Evolutionary conservation across 345 rosid species (phyloP), one percentile per base, ranked within the genome.

Genomic region (Trapa bicornis): DNA sequence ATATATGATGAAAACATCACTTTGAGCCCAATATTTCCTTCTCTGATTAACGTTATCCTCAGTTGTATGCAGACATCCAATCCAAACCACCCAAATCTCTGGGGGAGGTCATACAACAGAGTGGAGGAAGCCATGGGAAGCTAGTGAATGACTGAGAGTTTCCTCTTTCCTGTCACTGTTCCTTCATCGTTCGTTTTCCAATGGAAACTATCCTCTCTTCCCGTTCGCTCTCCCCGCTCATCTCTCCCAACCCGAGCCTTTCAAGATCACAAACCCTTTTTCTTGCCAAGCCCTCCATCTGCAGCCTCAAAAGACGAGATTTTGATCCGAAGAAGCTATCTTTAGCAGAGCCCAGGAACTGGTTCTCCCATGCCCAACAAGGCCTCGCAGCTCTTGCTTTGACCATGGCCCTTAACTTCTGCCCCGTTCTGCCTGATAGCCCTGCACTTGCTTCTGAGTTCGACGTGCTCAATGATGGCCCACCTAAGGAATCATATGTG

Each of bases 371-470:
- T 75, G 97, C 89, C 43, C 87, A 84, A 61, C 88, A 87, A 72
- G 97, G 92, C 15, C 68, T 94, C 38, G 87, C 96, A 41, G 97
- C 97, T 72, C 68, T 91, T 10, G 87, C 97, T 65, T 71, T 94
- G 58, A 80, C 95, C 61, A 68, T 86, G 73, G 94, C 96, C 0
- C 93, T 94, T 71, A 94, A 69, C 75, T 89, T 91, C 76, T 80
- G 84, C 56, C 96, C 97, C 15, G 71, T 85, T 1, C 64, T 75
- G 67, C 69, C 67, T 50, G 72, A 65, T 37, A 88, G 86, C 61
- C 79, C 83, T 78, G 99, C 89, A 56, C 48, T 78, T 50, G 97
- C 92, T 12, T 89, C 99, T 52, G 99, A 94, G 71, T 94, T 91
- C 75, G 91, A 94, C 75, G 89, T 94, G 10, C 66, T 91, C 64